Base-by-base conservation (phyloP, 164 flowering plant genomes). In the Pachysandra terminalis region DNA sequence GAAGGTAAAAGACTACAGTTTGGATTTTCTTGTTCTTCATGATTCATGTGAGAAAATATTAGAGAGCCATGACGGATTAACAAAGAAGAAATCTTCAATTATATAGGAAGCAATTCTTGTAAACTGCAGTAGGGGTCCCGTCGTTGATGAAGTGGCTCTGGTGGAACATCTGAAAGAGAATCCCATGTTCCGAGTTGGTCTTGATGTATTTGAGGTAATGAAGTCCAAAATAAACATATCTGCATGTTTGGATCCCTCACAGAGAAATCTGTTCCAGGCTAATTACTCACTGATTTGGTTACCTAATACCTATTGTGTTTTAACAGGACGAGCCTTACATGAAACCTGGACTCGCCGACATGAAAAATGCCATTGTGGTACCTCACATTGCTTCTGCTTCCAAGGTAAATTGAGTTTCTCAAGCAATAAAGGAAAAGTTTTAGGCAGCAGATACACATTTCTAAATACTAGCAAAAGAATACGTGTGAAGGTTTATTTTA, bases 321-420 rank as follows among this genome's bases (percentile, higher is more conserved):
- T 23, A 62, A 55, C 77, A 94, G 98, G 98, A 95, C 23, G 98
- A 95, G 68, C 98, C 98, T 56, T 81, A 71, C 82, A 95, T 95
- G 98, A 95, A 95, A 75, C 98, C 98, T 37, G 98, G 98, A 12
- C 89, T 95, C 6, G 88, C 93, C 8, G 94, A 91, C 22, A 82
- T 85, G 94, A 91, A 90, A 80, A 95, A 91, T 71, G 97, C 97
- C 14, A 56, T 95, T 61, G 82, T 95, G 3, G 97, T 95, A 6
- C 98, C 98, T 65, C 98, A 95, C 75, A 91, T 95, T 66, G 97
- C 98, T 60, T 95, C 98, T 66, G 98, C 97, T 69, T 95, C 98
- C 67, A 91, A 95, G 98, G 98, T 95, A 77, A 66, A 37, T 37
- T 3, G 5, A 53, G 17, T 23, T 40, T 54, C 45, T 25, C 15